phyloP scores from a whole-genome alignment of 495 filamentous ascomycete genomes.

The Xylaria curta region DNA sequence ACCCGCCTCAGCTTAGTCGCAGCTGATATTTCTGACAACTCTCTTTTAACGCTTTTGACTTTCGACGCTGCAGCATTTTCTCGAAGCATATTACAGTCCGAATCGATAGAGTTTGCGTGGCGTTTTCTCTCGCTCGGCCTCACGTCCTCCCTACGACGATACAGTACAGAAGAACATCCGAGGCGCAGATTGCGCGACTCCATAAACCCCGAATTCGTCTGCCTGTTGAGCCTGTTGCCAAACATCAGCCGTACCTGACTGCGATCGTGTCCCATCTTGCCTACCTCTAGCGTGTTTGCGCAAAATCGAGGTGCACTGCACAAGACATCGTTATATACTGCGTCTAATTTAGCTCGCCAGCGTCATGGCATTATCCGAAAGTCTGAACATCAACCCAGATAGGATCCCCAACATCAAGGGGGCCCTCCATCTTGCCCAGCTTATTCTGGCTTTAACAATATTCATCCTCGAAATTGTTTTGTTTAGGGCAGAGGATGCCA shows the following conservation, averaged over 20 bases:
- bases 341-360: slow-evolving; percentile 20
- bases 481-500: slow-evolving; percentile 64
- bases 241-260: slow-evolving; percentile 3
- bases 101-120: background rate
- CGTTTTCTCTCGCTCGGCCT: slow-evolving; percentile 8
- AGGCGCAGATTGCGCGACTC: slow-evolving; percentile 13
- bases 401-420: slow-evolving; percentile 64
- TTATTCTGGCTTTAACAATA: slow-evolving; percentile 69
- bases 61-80: background rate
- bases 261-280: background rate
- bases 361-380: slow-evolving; percentile 43
- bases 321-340: background rate
- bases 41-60: background rate
- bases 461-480: slow-evolving; percentile 78
- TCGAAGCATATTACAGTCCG: background rate
- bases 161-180: background rate
- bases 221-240: background rate
- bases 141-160: background rate
- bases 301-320: slow-evolving; percentile 3
- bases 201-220: background rate
- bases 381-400: slow-evolving; percentile 56
- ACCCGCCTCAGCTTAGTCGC: background rate
- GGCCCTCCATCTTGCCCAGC: slow-evolving; percentile 65
- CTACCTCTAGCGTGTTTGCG: background rate
- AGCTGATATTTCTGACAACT: background rate